Evolutionary conservation across 1,139 yeast species (phyloP).

Genomic region (Kodamaea sp.): DNA sequence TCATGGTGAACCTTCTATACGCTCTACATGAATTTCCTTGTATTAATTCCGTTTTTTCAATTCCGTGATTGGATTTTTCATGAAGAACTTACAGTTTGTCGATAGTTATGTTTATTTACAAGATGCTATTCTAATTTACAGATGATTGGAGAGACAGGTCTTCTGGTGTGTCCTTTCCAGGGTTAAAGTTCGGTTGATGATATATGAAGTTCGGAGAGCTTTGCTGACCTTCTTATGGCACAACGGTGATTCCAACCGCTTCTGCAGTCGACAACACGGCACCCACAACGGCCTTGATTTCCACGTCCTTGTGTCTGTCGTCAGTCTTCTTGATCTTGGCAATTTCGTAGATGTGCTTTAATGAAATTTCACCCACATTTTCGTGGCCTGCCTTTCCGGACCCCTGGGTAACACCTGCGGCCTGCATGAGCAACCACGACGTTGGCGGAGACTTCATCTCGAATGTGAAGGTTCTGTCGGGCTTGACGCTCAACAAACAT

Average conservation of each 20-base stretch:
- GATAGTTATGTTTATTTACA: constrained; percentile 2
- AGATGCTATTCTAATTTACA: constrained; percentile 6
- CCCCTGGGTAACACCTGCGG: constrained; percentile 83
- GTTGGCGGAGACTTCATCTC: constrained; percentile 93
- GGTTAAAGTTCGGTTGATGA: too few species aligned
- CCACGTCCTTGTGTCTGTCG: constrained; percentile 70
- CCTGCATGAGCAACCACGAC: constrained; percentile 79
- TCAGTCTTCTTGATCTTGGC: constrained; percentile 93
- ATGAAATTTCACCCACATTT: constrained; percentile 68
- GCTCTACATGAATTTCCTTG: too few species aligned
- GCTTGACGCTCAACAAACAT: constrained; percentile 77
- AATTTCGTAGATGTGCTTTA: constrained; percentile 91
- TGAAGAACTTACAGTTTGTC: too few species aligned
- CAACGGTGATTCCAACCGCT: constrained; percentile 83
- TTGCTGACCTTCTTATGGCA: too few species aligned
- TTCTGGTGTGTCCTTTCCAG: too few species aligned
- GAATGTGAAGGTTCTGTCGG: constrained; percentile 88
- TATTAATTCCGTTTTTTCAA: too few species aligned
- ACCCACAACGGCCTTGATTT: constrained; percentile 76
- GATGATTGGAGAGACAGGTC: constrained; percentile 1
- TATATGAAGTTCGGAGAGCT: too few species aligned
- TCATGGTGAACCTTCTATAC: too few species aligned
- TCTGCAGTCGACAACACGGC: constrained; percentile 84
- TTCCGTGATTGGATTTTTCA: too few species aligned
- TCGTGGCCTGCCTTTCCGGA: constrained; percentile 53